Evolutionary conservation across 345 rosid species (phyloP).

Genomic region (Durio zibethinus): DNA sequence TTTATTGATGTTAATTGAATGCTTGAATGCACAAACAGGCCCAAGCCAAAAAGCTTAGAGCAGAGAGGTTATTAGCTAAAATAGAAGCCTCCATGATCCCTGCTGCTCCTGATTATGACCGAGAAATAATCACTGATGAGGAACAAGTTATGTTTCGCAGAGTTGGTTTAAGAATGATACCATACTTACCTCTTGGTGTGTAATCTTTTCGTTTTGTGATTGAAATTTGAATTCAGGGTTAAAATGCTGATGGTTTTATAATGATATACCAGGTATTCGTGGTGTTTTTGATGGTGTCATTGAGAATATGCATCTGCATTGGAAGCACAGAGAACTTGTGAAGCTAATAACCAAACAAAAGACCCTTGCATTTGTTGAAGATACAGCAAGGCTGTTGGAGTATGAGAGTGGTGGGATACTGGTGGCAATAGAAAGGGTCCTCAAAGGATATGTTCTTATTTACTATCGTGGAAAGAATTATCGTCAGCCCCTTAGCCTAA

Average conservation of each 20-base stretch:
- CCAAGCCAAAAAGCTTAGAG: slow-evolving; percentile 82
- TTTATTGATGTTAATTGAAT: slow-evolving; percentile 1
- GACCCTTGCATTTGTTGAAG: slow-evolving; percentile 88
- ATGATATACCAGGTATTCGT: slow-evolving; percentile 68
- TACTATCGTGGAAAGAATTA: slow-evolving; percentile 96
- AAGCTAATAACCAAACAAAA: slow-evolving; percentile 92
- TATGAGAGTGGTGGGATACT: slow-evolving; percentile 96
- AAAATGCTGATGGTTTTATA: slow-evolving; percentile 20
- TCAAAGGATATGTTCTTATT: slow-evolving; percentile 90
- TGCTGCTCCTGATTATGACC: slow-evolving; percentile 94
- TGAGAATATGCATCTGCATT: slow-evolving; percentile 98
- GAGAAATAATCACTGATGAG: slow-evolving; percentile 92
- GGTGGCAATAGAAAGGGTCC: slow-evolving; percentile 85
- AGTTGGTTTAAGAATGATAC: slow-evolving; percentile 92
- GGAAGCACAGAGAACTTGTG: slow-evolving; percentile 98
- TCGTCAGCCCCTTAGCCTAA: slow-evolving; percentile 69
- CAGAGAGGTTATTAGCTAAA: slow-evolving; percentile 78
- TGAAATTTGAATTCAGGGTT: slow-evolving; percentile 4
- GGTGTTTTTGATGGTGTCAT: slow-evolving; percentile 98
- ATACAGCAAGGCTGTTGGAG: slow-evolving; percentile 84
- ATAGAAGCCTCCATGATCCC: slow-evolving; percentile 95
- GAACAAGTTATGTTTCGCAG: slow-evolving; percentile 85
- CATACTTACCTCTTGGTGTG: slow-evolving; percentile 90
- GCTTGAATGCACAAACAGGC: slow-evolving; percentile 49
- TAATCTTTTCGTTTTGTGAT: slow-evolving; percentile 15